These are phyloP conservation scores for Stephanodiscus triporus DNA, from an alignment of 108 stramenopile species.

Conservation along the genomic window DNA sequence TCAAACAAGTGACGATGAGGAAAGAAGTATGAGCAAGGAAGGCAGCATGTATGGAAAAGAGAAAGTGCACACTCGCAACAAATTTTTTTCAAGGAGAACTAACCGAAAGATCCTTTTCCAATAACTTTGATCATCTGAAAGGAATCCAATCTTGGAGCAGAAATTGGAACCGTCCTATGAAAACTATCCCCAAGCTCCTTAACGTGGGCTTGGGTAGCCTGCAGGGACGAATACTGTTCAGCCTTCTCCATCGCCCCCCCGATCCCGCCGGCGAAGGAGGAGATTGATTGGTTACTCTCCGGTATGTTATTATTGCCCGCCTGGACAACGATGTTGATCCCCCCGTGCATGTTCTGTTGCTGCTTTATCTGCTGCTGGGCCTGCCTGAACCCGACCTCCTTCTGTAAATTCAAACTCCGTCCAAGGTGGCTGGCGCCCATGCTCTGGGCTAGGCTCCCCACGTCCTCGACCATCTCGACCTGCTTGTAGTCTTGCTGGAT, in stretches of 20 bases:
- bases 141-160: slow-evolving; percentile 80
- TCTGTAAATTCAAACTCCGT: slow-evolving; percentile 72
- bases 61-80: neutral
- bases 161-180: slow-evolving; percentile 59
- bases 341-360: slow-evolving; percentile 7
- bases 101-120: slow-evolving; percentile 95
- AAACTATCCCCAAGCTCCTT: slow-evolving; percentile 68
- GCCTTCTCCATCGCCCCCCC: slow-evolving; percentile 78
- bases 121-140: slow-evolving; percentile 91
- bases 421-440: slow-evolving; percentile 85
- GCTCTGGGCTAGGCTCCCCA: slow-evolving; percentile 82
- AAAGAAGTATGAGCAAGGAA: neutral
- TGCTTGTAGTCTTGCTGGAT: slow-evolving; percentile 61
- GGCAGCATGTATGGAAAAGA: neutral
- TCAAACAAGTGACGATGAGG: neutral
- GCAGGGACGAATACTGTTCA: slow-evolving; percentile 3
- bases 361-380: slow-evolving; percentile 26
- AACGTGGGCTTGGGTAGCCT: slow-evolving; percentile 28
- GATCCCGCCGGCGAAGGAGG: slow-evolving; percentile 62
- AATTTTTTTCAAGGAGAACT: slow-evolving; percentile 36
- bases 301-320: slow-evolving; percentile 1
- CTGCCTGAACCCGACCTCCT: slow-evolving; percentile 50
- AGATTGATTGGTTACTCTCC: neutral
- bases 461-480: slow-evolving; percentile 90
- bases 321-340: slow-evolving; percentile 13